A percentile compares a stretch with the other conserved stretches of the same genome.
These are phyloP conservation scores for Scortechinia acanthostroma DNA, from an alignment of 2,329 filamentous ascomycete species.

Conservation along the genomic window DNA sequence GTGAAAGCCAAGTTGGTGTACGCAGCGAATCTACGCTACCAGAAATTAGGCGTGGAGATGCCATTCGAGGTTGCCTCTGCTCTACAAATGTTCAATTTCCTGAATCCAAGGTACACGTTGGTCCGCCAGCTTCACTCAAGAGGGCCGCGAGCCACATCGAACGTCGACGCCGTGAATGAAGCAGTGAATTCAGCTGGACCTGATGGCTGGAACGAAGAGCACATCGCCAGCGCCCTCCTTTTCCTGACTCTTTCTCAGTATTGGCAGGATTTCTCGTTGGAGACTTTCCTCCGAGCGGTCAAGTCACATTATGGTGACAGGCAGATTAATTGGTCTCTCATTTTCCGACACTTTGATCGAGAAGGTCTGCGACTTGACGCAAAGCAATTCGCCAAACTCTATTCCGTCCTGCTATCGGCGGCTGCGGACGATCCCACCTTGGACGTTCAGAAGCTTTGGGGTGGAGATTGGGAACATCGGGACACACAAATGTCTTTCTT, in stretches of 20 bases:
- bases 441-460: slow-evolving; percentile 85
- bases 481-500: slow-evolving; percentile 92
- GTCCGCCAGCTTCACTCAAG: slow-evolving; percentile 66
- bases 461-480: slow-evolving; percentile 76
- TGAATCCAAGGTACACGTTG: slow-evolving; percentile 47
- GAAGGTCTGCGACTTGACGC: slow-evolving; percentile 70
- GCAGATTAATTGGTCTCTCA: slow-evolving; percentile 55
- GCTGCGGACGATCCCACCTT: slow-evolving; percentile 58
- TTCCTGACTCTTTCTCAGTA: slow-evolving; percentile 47
- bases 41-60: slow-evolving; percentile 52
- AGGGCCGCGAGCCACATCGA: slow-evolving; percentile 63
- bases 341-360: slow-evolving; percentile 76
- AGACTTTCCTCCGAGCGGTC: slow-evolving; percentile 48
- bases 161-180: background rate
- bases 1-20: slow-evolving; percentile 64
- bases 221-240: slow-evolving; percentile 74
- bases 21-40: slow-evolving; percentile 64
- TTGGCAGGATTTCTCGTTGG: slow-evolving; percentile 57
- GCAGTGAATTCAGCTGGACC: slow-evolving; percentile 14
- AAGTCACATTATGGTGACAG: background rate
- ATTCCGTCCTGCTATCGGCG: slow-evolving; percentile 69
- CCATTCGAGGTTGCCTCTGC: slow-evolving; percentile 66
- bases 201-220: slow-evolving; percentile 68
- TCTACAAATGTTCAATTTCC: slow-evolving; percentile 60
- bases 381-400: slow-evolving; percentile 74